Evolutionary conservation across 352 stramenopile genomes (phyloP).

Genomic region (Vaucheria bursata): DNA sequence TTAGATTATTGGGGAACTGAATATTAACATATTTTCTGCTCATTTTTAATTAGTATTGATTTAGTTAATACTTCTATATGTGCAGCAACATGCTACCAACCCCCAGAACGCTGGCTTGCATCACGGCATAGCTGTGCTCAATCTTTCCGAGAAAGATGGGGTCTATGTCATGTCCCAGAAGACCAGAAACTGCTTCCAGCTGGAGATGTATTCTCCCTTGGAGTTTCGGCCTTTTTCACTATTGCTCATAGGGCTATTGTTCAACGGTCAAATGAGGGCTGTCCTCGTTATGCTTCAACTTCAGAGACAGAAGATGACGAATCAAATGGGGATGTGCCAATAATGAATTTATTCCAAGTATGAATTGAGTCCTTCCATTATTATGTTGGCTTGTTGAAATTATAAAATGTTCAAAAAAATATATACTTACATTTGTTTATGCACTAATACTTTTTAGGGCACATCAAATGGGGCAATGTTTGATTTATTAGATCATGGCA

Average conservation of each 20-base stretch:
- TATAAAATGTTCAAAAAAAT: no score
- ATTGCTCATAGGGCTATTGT: neutral
- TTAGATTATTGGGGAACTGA: neutral
- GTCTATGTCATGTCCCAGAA: neutral
- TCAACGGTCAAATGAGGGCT: no score
- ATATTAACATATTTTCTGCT: no score
- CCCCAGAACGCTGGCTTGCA: neutral
- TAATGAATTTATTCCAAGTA: no score
- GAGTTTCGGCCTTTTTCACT: neutral
- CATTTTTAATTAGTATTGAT: no score
- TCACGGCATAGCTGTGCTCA: neutral
- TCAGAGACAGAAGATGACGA: no score
- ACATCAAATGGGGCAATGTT: neutral
- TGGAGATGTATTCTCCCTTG: constrained; percentile 2
- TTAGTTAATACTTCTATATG: neutral
- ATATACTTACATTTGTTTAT: no score
- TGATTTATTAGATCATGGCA: neutral
- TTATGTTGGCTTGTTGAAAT: no score
- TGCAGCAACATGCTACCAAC: constrained; percentile 4
- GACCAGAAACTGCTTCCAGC: neutral
- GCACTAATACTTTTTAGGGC: no score
- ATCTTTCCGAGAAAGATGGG: neutral
- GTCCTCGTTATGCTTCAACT: no score
- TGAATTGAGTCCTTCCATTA: no score
- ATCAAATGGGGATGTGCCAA: no score